Evolutionary conservation across 2,329 filamentous ascomycete species (phyloP), one percentile per base, ranked within the genome.

Genomic region (Penicillium sclerotigenum): DNA sequence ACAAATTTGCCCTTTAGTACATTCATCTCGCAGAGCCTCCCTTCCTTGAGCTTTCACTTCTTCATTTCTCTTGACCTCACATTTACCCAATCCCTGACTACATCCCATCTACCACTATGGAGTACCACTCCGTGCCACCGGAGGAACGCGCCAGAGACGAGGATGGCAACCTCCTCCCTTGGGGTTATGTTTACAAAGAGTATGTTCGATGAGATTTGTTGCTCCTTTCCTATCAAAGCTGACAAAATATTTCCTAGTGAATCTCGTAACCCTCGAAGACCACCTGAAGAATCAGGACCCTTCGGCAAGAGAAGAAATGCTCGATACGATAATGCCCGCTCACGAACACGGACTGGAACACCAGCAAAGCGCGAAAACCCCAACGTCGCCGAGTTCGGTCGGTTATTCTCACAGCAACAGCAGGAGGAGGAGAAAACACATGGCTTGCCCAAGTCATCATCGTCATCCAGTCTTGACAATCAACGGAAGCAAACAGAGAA

Each of bases 51-150:
- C 24, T 31, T 8, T 40, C 31, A 47, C 24, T 31, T 45, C 16
- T 11, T 14, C 47, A 11, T 11, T n/a, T 16, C 8, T 38, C n/a
- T 13, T n/a, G 8, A 14, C n/a, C 37, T 31, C 4, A 31, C 28
- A 33, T 37, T 33, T 38, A 45, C 4, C 4, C 11, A 34, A 33
- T 13, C 9, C 8, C 20, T 51, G 20, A 43, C 38, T 2, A 7
- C 48, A 26, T 51, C 20, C 14, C 11, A 43, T 51, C 20, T 34
- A 22, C 48, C 20, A 42, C 54, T 34, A 87, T 87, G 81, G 84
- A 87, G 71, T 83, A 87, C 49, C 84, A 87, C 71, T 83, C 82
- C 31, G 84, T 87, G 11, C 83, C 84, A 33, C 82, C 82, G 52
- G 79, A 83, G 63, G 85, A 87, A 71, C 81, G 83, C 65, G 83